Conservation (phyloP, 2,329 filamentous ascomycete species). For the Fusarium newnesense region DNA sequence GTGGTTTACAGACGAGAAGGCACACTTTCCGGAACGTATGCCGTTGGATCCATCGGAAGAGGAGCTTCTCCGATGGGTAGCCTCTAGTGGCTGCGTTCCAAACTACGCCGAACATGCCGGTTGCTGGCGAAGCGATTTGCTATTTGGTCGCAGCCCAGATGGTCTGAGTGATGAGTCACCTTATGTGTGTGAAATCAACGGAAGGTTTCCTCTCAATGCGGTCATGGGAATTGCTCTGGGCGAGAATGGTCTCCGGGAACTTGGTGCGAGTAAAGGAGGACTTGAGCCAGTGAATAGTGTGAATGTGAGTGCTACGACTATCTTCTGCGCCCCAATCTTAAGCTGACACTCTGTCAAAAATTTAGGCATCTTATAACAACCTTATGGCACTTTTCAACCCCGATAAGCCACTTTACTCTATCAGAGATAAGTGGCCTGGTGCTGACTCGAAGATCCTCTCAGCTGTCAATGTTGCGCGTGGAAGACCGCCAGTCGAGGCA, state of each 20-base stretch:
- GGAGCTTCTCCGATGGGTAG: slow-evolving; percentile 12
- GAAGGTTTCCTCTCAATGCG: slow-evolving; percentile 21
- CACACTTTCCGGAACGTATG: slow-evolving; percentile 19
- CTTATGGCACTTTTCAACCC: slow-evolving; percentile 10
- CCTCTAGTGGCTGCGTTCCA: neutral
- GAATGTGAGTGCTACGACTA: neutral
- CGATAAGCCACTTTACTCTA: slow-evolving; percentile 5
- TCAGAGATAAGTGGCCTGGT: slow-evolving; percentile 19
- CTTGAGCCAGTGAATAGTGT: slow-evolving; percentile 10
- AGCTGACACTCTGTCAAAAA: neutral
- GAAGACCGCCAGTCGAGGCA: neutral
- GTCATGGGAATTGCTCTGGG: neutral
- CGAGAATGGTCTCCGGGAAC: neutral
- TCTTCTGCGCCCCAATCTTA: accelerated
- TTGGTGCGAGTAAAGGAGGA: slow-evolving; percentile 2
- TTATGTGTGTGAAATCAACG: slow-evolving; percentile 24
- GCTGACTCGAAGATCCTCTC: slow-evolving; percentile 13
- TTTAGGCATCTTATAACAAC: neutral
- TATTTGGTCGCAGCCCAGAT: slow-evolving; percentile 15
- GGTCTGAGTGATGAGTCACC: neutral
- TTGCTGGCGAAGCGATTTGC: slow-evolving; percentile 25
- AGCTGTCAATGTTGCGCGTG: neutral
- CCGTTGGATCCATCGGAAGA: slow-evolving; percentile 24
- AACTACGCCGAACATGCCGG: slow-evolving; percentile 16
- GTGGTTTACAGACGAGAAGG: slow-evolving; percentile 20